Base-by-base conservation (phyloP, 2,329 filamentous ascomycete species). In the Venturia oleaginea region DNA sequence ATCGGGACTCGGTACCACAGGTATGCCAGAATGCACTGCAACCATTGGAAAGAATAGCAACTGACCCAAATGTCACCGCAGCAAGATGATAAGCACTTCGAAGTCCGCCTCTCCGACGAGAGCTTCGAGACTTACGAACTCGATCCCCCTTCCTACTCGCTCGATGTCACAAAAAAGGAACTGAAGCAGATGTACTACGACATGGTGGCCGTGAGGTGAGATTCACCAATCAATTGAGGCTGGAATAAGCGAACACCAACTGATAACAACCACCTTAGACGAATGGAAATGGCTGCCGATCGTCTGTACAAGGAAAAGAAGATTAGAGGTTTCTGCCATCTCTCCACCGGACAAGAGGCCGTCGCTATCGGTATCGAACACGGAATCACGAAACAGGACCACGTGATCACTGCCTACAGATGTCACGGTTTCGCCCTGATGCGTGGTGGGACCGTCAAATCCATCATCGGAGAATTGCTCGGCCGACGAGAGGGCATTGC, bases 221-320 rank as follows among this genome's bases (percentile, higher is more conserved):
- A 65, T 27, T 5, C 46, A 27, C 11, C 46, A 8, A 27, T 51
- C 46, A 8, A 27, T 51, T 27, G 24, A 27, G 27, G 22, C 11
- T 15, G 24, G 46, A 27, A 2, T 24, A 27, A 3, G 11, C 13
- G n/a, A 51, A 10, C 22, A 2, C 22, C 46, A 24, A 51, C 46
- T 65, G 32, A 51, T 42, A 30, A 10, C 30, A 40, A 19, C 22
- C 42, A 62, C 32, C 32, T 55, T 51, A 96, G 92, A 81, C 94
- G 96, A 78, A 96, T 99, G 94, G 94, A 99, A 81, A 96, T 99
- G 93, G 92, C 93, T 70, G 92, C 94, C 81, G 94, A 99, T 77
- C 87, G 93, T 76, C 84, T 99, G 74, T 99, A 99, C 90, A 99
- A 99, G 84, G 94, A 97, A 84, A 99, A 99, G 89, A 97, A 99